Evolutionary conservation across 2,329 filamentous ascomycete species (phyloP).

Genomic region (Fusarium citri): DNA sequence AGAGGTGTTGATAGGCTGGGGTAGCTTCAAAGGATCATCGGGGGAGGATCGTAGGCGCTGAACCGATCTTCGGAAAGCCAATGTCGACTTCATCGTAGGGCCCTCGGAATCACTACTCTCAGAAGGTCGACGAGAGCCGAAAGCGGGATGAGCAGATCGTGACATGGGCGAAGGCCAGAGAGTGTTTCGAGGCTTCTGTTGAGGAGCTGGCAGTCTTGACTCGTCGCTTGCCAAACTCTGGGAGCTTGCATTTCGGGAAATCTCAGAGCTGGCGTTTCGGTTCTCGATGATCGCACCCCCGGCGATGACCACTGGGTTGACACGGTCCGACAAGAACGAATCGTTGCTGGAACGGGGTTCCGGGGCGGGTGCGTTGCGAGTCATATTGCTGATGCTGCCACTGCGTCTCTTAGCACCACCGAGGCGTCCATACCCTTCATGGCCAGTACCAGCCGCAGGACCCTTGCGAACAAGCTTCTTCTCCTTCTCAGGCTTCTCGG

Average conservation of each 20-base stretch:
- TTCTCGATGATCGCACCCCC: slow-evolving; percentile 73
- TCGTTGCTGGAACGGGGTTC: slow-evolving; percentile 65
- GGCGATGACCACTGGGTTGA: slow-evolving; percentile 74
- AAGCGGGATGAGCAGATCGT: slow-evolving; percentile 46
- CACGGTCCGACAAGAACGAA: slow-evolving; percentile 69
- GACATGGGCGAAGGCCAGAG: slow-evolving; percentile 68
- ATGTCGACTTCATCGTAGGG: slow-evolving; percentile 59
- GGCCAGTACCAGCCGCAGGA: slow-evolving; percentile 90
- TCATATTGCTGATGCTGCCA: slow-evolving; percentile 64
- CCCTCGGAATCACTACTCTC: slow-evolving; percentile 69
- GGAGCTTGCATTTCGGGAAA: slow-evolving; percentile 62
- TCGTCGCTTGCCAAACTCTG: slow-evolving; percentile 58
- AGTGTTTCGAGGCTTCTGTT: slow-evolving; percentile 56
- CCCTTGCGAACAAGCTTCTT: slow-evolving; percentile 70
- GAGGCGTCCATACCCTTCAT: slow-evolving; percentile 83
- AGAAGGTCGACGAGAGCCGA: slow-evolving; percentile 59
- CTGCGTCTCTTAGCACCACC: slow-evolving; percentile 72
- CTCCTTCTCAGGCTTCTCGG: slow-evolving; percentile 65
- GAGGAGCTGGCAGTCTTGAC: slow-evolving; percentile 54
- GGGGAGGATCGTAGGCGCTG: slow-evolving; percentile 62
- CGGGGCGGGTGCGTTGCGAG: slow-evolving; percentile 61
- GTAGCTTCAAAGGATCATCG: slow-evolving; percentile 60
- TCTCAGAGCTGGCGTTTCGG: slow-evolving; percentile 63
- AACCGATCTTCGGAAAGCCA: slow-evolving; percentile 67
- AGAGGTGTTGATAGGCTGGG: slow-evolving; percentile 64